Base-by-base conservation (phyloP, 2,329 filamentous ascomycete species). In the Hypomyces perniciosus region DNA sequence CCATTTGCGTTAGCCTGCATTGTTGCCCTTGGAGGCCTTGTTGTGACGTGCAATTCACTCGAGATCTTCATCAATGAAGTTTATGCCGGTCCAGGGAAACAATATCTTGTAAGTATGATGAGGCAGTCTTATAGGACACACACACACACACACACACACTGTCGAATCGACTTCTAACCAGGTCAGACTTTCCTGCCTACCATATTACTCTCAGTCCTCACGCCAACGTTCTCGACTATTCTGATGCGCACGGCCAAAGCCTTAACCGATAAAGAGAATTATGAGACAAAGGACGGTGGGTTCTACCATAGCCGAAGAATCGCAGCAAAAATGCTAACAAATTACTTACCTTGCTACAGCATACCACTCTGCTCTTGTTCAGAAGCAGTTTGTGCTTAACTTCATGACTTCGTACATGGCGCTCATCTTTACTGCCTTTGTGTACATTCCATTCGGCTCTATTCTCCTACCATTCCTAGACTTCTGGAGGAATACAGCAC, bases 31-130 rank as follows among this genome's bases (percentile, higher is more conserved):
- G 92, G 92, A 1, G 83, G 83, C 13, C 74, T 97, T 59, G 96
- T 97, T 57, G 83, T 88, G 9, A 82, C 82, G 10, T 93, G 89
- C 63, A 97, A 97, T 67, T 88, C 85, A 6, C 88, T 96, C 54
- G 93, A 99, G 65, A 89, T 97, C 31, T 96, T 97, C 71, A 89
- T 99, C 58, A 91, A 88, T 0, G 90, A 99, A 68, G 84, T 97
- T 12, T 97, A 99, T 68, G 80, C 84, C 53, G 93, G 93, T 0
- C 90, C 90, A 0, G 83, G 95, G 56, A 95, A 97, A 71, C 79
- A 80, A 20, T 85, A 95, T 53, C 68, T 99, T 59, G 90, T 91
- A 68, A 67, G 83, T 68, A 50, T 6, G 3, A 33, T 6, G 28
- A 30, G 9, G 13, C 20, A 20, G 20, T 20, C 3, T 20, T 20